These are phyloP conservation scores for Mucor lusitanicus DNA, from an alignment of 371 early-diverging fungal species.

Conservation along the genomic window DNA sequence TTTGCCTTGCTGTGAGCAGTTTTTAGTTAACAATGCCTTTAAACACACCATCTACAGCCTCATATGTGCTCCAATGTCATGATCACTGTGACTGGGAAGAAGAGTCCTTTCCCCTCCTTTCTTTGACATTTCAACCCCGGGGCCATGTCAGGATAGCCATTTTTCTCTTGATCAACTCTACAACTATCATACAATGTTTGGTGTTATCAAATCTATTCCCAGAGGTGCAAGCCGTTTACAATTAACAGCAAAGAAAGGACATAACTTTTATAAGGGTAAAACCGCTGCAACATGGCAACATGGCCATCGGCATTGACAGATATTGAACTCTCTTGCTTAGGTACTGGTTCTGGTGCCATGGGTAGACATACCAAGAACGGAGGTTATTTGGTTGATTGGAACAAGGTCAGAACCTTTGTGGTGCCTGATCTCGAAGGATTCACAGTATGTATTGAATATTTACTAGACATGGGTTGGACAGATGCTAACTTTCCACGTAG, in stretches of 20 bases:
- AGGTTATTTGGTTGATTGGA: conserved; percentile 72
- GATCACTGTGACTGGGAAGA: neutral
- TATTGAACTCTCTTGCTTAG: conserved; percentile 30
- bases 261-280: conserved; percentile 82
- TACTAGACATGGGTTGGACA: neutral
- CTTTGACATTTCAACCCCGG: conserved; percentile 1
- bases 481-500: no score
- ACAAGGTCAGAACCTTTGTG: conserved; percentile 78
- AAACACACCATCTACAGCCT: no score
- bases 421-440: conserved; percentile 78
- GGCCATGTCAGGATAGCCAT: neutral
- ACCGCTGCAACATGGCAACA: neutral
- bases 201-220: conserved; percentile 70
- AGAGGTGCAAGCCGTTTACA: conserved; percentile 78
- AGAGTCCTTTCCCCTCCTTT: neutral
- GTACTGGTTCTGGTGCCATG: conserved; percentile 83
- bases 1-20: no score
- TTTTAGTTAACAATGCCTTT: no score
- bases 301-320: neutral
- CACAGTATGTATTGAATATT: conserved; percentile 47
- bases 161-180: neutral
- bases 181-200: conserved; percentile 53
- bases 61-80: no score
- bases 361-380: conserved; percentile 83
- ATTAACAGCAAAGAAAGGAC: conserved; percentile 80